Evolutionary conservation across 768 basidiomycete genomes (phyloP).

Genomic region (Coprinopsis sp.): DNA sequence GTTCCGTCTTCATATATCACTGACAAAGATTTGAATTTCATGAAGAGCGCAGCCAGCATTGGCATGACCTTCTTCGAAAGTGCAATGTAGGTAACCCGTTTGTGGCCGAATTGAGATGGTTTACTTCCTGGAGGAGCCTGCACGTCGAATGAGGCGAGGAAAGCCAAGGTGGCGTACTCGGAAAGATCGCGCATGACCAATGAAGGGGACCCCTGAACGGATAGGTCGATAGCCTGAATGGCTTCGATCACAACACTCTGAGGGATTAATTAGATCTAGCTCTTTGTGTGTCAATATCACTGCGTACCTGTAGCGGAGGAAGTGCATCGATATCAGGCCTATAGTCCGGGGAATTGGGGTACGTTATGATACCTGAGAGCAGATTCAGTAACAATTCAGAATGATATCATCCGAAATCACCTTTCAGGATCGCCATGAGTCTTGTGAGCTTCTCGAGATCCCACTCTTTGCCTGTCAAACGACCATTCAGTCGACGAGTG

Average conservation of each 20-base stretch:
- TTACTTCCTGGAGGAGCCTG: conserved; percentile 36
- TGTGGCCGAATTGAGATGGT: conserved; percentile 37
- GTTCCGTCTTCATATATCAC: conserved; percentile 80
- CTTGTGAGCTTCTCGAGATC: conserved; percentile 54
- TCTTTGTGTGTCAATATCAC: neutral
- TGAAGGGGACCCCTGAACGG: conserved; percentile 57
- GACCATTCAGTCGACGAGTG: conserved; percentile 46
- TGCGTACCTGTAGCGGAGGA: conserved; percentile 68
- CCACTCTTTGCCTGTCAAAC: conserved; percentile 58
- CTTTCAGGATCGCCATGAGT: conserved; percentile 78
- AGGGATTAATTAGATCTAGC: conserved; percentile 12
- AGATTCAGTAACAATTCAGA: neutral
- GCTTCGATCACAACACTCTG: conserved; percentile 73
- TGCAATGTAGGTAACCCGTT: conserved; percentile 83
- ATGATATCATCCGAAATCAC: conserved; percentile 27
- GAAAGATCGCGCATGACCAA: conserved; percentile 80
- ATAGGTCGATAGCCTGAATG: conserved; percentile 62
- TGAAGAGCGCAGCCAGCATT: conserved; percentile 70
- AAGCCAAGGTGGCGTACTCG: conserved; percentile 83
- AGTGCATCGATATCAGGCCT: conserved; percentile 82
- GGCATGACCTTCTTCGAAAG: conserved; percentile 89
- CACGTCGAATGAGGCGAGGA: conserved; percentile 71
- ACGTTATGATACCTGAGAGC: conserved; percentile 65
- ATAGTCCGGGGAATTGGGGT: conserved; percentile 79
- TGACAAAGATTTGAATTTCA: conserved; percentile 52